Conservation (phyloP, 768 basidiomycete species). For the Russula emetica region DNA sequence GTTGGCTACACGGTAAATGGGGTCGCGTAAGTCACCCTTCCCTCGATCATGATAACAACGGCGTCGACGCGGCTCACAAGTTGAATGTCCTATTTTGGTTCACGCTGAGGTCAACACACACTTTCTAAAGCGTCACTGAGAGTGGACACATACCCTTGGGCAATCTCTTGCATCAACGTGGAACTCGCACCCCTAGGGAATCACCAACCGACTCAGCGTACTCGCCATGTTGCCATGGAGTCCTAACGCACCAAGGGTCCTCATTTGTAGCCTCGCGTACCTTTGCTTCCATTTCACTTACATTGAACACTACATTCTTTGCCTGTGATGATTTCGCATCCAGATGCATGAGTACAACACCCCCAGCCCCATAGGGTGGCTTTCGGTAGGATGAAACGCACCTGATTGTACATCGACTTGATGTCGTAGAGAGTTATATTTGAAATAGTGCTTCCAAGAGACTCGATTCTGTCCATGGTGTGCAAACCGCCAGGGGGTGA, state of each 20-base stretch:
- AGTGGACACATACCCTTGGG: constrained; percentile 70
- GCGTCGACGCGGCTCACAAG: constrained; percentile 55
- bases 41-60: background rate
- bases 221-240: background rate
- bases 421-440: constrained; percentile 89
- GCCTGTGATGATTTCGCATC: constrained; percentile 47
- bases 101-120: background rate
- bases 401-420: constrained; percentile 93
- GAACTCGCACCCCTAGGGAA: constrained; percentile 87
- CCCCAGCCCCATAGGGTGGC: background rate
- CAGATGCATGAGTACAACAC: background rate
- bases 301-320: constrained; percentile 93
- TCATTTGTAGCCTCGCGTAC: constrained; percentile 96
- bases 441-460: constrained; percentile 69
- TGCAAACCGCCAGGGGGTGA: constrained; percentile 23
- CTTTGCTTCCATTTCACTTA: constrained; percentile 96
- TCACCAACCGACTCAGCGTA: constrained; percentile 6
- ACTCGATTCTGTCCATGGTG: constrained; percentile 76
- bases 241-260: constrained; percentile 83
- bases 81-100: constrained; percentile 78
- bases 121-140: constrained; percentile 25
- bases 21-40: background rate
- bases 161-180: constrained; percentile 97
- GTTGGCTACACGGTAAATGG: constrained; percentile 53
- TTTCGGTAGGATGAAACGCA: constrained; percentile 31